phyloP scores from a whole-genome alignment of 129 eudicot species.

The Tagetes patula region DNA sequence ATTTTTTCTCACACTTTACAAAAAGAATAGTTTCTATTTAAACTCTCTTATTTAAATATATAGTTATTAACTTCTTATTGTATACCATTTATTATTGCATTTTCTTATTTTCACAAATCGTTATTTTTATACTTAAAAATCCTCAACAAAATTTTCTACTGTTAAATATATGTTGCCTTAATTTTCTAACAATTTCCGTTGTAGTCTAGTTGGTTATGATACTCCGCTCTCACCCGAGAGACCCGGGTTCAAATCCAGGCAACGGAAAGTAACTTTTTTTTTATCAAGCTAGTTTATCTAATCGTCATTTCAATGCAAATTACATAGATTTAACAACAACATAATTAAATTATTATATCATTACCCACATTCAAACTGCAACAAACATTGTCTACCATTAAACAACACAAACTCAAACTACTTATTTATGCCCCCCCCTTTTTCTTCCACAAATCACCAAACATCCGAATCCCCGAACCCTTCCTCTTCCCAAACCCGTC shows the following conservation, averaged over 20 bases:
- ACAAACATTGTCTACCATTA: conserved; percentile 14
- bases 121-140: too few species aligned
- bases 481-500: conserved; percentile 62
- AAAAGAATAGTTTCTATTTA: too few species aligned
- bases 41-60: too few species aligned
- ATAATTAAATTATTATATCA: conserved; percentile 17
- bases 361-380: conserved; percentile 24
- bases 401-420: conserved; percentile 8
- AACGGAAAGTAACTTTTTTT: conserved; percentile 48
- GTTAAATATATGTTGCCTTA: too few species aligned
- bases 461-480: conserved; percentile 80
- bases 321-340: conserved; percentile 25
- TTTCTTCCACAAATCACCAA: conserved; percentile 95
- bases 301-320: too few species aligned
- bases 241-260: conserved; percentile 99
- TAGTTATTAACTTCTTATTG: too few species aligned
- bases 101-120: too few species aligned
- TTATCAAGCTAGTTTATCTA: neutral
- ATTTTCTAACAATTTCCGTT: conserved; percentile 43
- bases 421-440: conserved; percentile 71
- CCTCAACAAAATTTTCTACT: too few species aligned
- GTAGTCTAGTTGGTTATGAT: conserved; percentile 99
- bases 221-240: conserved; percentile 99
- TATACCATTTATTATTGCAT: too few species aligned
- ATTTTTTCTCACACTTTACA: too few species aligned